Base-by-base conservation (phyloP, 2,329 filamentous ascomycete species). In the Aspergillus alliaceus region DNA sequence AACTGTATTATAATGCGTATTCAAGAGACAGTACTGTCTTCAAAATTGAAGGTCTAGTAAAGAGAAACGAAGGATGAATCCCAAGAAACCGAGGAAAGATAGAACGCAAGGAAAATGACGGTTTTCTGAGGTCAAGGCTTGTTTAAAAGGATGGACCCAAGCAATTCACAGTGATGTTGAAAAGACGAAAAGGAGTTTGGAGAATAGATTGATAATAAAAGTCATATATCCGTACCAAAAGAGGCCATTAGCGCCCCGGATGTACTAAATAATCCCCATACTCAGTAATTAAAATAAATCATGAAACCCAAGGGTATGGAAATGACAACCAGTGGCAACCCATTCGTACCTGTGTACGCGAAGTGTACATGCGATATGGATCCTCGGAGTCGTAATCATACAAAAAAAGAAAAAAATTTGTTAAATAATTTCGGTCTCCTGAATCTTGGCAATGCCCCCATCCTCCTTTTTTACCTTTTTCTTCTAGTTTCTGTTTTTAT, bases 281-380 rank as follows among this genome's bases (percentile, higher is more conserved):
- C 29, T 20, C 20, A 32, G 24, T 44, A 48, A 48, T 31, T 32
- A 48, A 48, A 32, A 50, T 31, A 56, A 35, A 25, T 52, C 6
- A 20, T 52, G 15, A 40, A 52, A 40, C 25, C 35, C 50, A 39
- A 12, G 35, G 29, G 27, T 31, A 9, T 35, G 31, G 42, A 54
- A 48, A 34, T 51, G 53, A 42, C 47, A 35, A 53, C 59, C 51
- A 60, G 61, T 62, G 61, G 61, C 59, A 57, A 63, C 32, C 42
- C 44, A 56, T 40, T 49, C 56, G 53, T 51, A 51, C 46, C 18
- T 32, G 44, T 22, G 57, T 48, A 49, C 44, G 44, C 44, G 44
- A 48, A 29, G 6, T 48, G 27, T 32, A 32, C 44, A 29, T 39
- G 34, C 51, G 59, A 58, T 44, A 59, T 56, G 53, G 53, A 49